Percentiles rank a stretch among this genome's conserved stretches.
Conservation (phyloP, 1,284 basidiomycete genomes). For the Ceratobasidium sp. region DNA sequence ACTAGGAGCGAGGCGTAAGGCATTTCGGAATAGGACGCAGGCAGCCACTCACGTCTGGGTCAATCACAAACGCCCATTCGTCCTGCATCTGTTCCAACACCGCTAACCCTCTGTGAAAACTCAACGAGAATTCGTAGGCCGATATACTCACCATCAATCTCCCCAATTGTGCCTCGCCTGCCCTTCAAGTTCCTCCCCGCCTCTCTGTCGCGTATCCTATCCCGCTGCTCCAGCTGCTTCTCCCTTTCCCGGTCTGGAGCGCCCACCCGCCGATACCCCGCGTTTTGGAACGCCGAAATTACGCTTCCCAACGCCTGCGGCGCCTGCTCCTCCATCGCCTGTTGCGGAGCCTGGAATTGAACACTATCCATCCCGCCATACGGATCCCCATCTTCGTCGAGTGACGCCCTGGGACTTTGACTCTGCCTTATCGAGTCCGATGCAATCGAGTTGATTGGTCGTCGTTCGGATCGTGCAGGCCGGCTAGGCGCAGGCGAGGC, state of each 20-base stretch:
- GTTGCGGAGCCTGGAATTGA: constrained; percentile 50
- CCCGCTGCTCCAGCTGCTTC: constrained; percentile 64
- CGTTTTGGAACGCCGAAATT: constrained; percentile 67
- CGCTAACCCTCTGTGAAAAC: constrained; percentile 54
- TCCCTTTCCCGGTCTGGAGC: constrained; percentile 55
- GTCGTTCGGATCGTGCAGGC: constrained; percentile 43
- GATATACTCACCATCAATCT: constrained; percentile 49
- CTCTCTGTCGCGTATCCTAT: constrained; percentile 67
- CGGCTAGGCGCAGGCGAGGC: constrained; percentile 36
- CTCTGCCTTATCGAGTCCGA: neutral
- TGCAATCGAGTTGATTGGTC: constrained; percentile 42
- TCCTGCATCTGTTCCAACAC: constrained; percentile 84
- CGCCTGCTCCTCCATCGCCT: constrained; percentile 42
- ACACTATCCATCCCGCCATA: constrained; percentile 50
- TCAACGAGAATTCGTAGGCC: neutral
- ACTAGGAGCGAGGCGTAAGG: constrained; percentile 56
- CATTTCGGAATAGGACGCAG: constrained; percentile 35
- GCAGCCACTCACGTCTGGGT: constrained; percentile 71
- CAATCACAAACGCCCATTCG: constrained; percentile 88
- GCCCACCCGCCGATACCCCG: constrained; percentile 43
- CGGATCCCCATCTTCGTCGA: constrained; percentile 43
- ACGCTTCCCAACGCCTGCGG: constrained; percentile 32
- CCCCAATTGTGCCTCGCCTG: constrained; percentile 43
- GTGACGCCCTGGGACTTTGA: constrained; percentile 5
- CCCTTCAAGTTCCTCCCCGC: constrained; percentile 52